These are phyloP conservation scores for Ceratocystis ficicola DNA, from an alignment of 2,329 filamentous ascomycete genomes.

Conservation along the genomic window DNA sequence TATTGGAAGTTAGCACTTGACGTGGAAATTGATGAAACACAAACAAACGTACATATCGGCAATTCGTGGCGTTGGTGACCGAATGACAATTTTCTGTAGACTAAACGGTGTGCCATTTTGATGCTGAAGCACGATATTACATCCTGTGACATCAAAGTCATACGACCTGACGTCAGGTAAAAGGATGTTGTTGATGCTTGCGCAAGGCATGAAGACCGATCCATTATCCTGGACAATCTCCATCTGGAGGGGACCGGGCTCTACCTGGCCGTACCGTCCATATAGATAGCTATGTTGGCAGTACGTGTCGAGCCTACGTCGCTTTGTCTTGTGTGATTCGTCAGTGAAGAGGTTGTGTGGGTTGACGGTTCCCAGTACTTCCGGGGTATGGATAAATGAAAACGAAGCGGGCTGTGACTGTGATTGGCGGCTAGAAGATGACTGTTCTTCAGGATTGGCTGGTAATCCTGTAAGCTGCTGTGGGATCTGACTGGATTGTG, in stretches of 20 bases:
- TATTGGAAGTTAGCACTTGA: neutral
- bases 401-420: neutral
- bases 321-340: conserved; percentile 47
- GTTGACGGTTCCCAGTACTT: neutral
- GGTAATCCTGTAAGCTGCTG: neutral
- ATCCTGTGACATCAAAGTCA: conserved; percentile 75
- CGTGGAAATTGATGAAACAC: neutral
- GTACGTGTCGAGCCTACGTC: conserved; percentile 52
- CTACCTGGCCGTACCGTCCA: conserved; percentile 76
- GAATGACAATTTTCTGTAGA: conserved; percentile 76
- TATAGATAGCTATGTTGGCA: conserved; percentile 55
- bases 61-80: conserved; percentile 47
- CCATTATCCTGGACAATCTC: conserved; percentile 42
- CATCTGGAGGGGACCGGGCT: conserved; percentile 69
- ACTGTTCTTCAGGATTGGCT: neutral
- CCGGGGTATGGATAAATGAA: neutral
- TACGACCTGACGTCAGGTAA: conserved; percentile 75
- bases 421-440: neutral
- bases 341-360: conserved; percentile 30
- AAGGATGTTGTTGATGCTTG: conserved; percentile 69
- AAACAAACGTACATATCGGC: neutral
- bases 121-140: conserved; percentile 77
- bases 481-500: neutral
- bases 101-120: conserved; percentile 69
- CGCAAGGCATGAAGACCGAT: conserved; percentile 54